Conservation (phyloP, 2,329 filamentous ascomycete genomes). For the Fusarium algeriense region DNA sequence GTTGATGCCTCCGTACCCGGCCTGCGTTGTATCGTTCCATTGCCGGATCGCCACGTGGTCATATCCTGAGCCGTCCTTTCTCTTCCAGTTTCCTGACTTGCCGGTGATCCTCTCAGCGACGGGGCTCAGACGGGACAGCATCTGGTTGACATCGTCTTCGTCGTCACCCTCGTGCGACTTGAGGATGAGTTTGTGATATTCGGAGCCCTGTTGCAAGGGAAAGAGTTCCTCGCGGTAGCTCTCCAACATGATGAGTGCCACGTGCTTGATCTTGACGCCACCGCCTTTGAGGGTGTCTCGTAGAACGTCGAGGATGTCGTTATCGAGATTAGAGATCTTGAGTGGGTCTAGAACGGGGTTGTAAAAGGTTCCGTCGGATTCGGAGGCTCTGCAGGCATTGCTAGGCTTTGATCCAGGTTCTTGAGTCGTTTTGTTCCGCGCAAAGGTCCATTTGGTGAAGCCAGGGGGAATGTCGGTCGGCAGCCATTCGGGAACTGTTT, state of each 20-base stretch:
- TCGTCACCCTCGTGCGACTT: constrained; percentile 48
- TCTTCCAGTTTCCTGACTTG: constrained; percentile 36
- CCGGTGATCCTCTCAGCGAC: constrained; percentile 39
- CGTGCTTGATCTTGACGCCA: constrained; percentile 57
- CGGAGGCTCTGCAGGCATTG: constrained; percentile 1
- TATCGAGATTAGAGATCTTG: constrained; percentile 55
- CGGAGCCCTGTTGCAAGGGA: constrained; percentile 56
- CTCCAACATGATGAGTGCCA: constrained; percentile 59
- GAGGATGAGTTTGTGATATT: constrained; percentile 53
- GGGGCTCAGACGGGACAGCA: constrained; percentile 39
- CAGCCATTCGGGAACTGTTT: constrained; percentile 47
- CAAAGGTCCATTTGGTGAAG: constrained; percentile 47
- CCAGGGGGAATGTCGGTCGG: constrained; percentile 43
- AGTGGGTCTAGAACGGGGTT: constrained; percentile 55
- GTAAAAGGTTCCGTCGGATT: constrained; percentile 50
- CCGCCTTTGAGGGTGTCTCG: constrained; percentile 39
- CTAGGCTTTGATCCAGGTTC: neutral
- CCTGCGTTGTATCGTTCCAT: constrained; percentile 40
- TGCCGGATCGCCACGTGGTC: constrained; percentile 45
- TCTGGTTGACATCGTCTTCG: constrained; percentile 42
- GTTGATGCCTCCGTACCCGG: constrained; percentile 55
- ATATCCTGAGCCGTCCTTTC: constrained; percentile 43
- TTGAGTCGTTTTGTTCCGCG: constrained; percentile 2
- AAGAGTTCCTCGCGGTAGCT: constrained; percentile 61
- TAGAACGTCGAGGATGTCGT: constrained; percentile 48